Evolutionary conservation across 2,329 filamentous ascomycete species (phyloP).

Genomic region (Aspergillus quadricinctus): DNA sequence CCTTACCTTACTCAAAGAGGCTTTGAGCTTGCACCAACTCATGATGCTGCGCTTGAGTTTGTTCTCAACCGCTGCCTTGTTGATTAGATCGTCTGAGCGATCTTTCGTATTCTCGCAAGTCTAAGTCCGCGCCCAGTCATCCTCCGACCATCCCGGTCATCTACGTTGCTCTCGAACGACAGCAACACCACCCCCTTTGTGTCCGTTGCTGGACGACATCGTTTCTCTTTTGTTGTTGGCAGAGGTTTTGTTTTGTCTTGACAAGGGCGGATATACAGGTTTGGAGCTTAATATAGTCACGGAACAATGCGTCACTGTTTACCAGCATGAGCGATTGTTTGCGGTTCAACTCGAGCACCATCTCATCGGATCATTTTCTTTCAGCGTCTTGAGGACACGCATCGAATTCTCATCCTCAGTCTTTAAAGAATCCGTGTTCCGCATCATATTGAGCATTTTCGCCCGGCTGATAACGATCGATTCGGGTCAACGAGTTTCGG

Average conservation of each 20-base stretch:
- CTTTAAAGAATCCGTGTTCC: neutral
- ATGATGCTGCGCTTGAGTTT: conserved; percentile 10
- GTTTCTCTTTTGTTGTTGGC: conserved; percentile 1
- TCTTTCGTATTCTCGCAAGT: conserved; percentile 3
- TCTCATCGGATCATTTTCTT: neutral
- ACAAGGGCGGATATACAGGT: neutral
- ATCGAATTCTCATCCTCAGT: neutral
- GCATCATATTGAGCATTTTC: neutral
- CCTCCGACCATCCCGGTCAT: neutral
- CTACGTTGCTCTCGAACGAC: neutral
- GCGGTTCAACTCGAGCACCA: neutral
- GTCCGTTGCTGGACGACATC: neutral
- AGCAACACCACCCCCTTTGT: neutral
- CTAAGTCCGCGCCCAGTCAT: neutral
- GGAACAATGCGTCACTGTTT: conserved; percentile 11
- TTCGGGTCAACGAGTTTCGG: neutral
- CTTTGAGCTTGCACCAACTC: neutral
- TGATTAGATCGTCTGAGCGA: conserved; percentile 8
- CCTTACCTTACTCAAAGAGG: neutral
- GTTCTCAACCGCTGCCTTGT: neutral
- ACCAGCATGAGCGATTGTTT: conserved; percentile 16
- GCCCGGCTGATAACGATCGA: neutral
- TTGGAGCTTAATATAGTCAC: conserved; percentile 3
- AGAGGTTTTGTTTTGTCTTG: neutral
- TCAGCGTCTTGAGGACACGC: neutral